Evolutionary conservation across 106 monocot genomes (phyloP).

Genomic region (Gastrodia elata): DNA sequence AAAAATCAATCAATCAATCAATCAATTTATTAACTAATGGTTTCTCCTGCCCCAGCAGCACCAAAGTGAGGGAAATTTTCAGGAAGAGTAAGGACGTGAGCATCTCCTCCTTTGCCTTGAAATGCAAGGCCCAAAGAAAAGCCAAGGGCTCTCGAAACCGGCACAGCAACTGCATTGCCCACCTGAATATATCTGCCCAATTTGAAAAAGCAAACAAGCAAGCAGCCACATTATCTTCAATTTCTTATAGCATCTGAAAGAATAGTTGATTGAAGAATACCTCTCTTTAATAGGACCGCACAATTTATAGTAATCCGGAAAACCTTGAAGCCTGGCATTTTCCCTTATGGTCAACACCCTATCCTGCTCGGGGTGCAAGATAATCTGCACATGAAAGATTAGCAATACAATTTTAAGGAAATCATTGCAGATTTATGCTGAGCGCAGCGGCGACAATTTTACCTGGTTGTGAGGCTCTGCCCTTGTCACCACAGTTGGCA

Average conservation of each 20-base stretch:
- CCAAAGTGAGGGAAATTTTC: constrained; percentile 19
- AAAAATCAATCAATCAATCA: too few relatives aligned
- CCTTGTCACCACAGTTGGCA: constrained; percentile 57
- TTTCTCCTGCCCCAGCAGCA: not conserved
- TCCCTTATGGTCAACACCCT: constrained; percentile 69
- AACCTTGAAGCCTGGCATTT: constrained; percentile 90
- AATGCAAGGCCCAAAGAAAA: constrained; percentile 38
- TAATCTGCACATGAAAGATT: constrained; percentile 17
- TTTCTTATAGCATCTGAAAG: too few relatives aligned
- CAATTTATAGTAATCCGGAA: constrained; percentile 74
- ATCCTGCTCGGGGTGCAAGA: constrained; percentile 77
- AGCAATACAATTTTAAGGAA: not conserved
- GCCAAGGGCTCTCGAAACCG: constrained; percentile 68
- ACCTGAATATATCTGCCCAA: constrained; percentile 56
- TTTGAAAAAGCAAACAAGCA: not conserved
- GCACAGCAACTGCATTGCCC: constrained; percentile 84
- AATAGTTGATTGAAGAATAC: too few relatives aligned
- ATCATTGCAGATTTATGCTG: not conserved
- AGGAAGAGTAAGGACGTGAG: constrained; percentile 27
- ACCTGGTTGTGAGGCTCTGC: constrained; percentile 54
- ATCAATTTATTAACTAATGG: not conserved
- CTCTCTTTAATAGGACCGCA: constrained; percentile 58
- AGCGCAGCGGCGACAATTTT: not conserved
- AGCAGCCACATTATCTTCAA: too few relatives aligned
- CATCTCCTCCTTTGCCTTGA: constrained; percentile 7